phyloP scores from a whole-genome alignment of 108 stramenopile species.

The Skeletonema menzelii region DNA sequence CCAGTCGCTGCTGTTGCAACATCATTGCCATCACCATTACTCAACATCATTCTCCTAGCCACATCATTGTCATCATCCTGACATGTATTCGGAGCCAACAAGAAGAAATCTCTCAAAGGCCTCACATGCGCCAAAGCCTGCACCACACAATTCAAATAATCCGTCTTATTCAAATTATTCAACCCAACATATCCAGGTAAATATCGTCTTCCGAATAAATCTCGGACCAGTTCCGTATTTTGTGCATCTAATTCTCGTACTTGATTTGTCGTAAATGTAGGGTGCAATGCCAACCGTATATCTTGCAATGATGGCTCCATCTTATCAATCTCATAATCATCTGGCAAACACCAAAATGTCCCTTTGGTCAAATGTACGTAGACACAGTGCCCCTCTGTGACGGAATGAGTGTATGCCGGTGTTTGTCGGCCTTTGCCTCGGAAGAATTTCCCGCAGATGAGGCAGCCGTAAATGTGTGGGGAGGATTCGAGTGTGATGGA shows the following conservation, averaged over 20 bases:
- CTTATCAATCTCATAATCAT: conserved; percentile 90
- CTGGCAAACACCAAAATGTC: conserved; percentile 93
- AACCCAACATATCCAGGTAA: conserved; percentile 95
- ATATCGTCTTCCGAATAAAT: conserved; percentile 92
- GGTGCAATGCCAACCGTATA: conserved; percentile 85
- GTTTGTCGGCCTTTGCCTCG: conserved; percentile 90
- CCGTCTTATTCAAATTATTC: conserved; percentile 93
- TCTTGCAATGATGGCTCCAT: conserved; percentile 84
- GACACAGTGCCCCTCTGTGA: conserved; percentile 92
- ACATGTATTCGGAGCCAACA: conserved; percentile 49
- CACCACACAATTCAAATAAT: conserved; percentile 91
- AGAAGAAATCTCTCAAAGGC: conserved; percentile 94
- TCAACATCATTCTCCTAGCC: background rate
- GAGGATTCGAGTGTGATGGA: conserved; percentile 88
- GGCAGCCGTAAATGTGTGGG: conserved; percentile 95
- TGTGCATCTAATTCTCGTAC: conserved; percentile 80
- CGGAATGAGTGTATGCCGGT: conserved; percentile 94
- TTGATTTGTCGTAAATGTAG: conserved; percentile 65
- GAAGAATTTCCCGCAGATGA: conserved; percentile 98
- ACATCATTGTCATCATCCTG: background rate
- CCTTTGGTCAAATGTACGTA: conserved; percentile 86
- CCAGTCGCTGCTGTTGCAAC: background rate
- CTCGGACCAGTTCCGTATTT: conserved; percentile 77
- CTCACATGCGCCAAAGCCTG: conserved; percentile 92
- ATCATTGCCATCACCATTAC: background rate